Conservation (phyloP, 2,329 filamentous ascomycete species). For the Aspergillus felis region DNA sequence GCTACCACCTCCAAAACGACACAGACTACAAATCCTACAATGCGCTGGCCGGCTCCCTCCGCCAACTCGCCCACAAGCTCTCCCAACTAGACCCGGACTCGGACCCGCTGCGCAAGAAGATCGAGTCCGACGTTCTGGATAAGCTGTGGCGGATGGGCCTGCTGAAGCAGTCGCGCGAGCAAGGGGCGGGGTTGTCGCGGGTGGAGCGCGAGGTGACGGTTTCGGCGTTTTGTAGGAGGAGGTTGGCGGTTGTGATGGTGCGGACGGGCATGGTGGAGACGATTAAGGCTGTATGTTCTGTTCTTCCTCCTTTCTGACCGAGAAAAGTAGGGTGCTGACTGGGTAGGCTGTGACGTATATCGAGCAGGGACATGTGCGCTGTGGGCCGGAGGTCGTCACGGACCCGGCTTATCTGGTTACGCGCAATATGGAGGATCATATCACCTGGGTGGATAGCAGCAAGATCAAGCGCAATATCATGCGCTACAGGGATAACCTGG, state of each 20-base stretch:
- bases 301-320: slow-evolving; percentile 8
- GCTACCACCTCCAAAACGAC: slow-evolving; percentile 88
- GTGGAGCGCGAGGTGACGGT: slow-evolving; percentile 90
- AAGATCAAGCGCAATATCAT: slow-evolving; percentile 97
- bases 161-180: slow-evolving; percentile 68
- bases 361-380: slow-evolving; percentile 89
- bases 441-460: slow-evolving; percentile 92
- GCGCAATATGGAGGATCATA: slow-evolving; percentile 87
- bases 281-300: slow-evolving; percentile 63
- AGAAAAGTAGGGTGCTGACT: slow-evolving; percentile 7
- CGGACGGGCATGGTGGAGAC: slow-evolving; percentile 87
- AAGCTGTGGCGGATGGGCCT: slow-evolving; percentile 94
- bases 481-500: slow-evolving; percentile 89
- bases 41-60: slow-evolving; percentile 70
- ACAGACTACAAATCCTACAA: slow-evolving; percentile 74
- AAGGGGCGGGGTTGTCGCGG: slow-evolving; percentile 63
- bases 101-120: slow-evolving; percentile 72
- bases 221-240: slow-evolving; percentile 75
- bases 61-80: slow-evolving; percentile 84
- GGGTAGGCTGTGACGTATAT: slow-evolving; percentile 65
- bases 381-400: slow-evolving; percentile 84
- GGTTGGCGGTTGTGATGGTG: slow-evolving; percentile 88
- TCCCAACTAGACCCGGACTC: slow-evolving; percentile 73
- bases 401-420: slow-evolving; percentile 89
- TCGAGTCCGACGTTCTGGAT: slow-evolving; percentile 81